Base-by-base conservation (phyloP, 441 rosid species). In the Manihot esculenta region DNA sequence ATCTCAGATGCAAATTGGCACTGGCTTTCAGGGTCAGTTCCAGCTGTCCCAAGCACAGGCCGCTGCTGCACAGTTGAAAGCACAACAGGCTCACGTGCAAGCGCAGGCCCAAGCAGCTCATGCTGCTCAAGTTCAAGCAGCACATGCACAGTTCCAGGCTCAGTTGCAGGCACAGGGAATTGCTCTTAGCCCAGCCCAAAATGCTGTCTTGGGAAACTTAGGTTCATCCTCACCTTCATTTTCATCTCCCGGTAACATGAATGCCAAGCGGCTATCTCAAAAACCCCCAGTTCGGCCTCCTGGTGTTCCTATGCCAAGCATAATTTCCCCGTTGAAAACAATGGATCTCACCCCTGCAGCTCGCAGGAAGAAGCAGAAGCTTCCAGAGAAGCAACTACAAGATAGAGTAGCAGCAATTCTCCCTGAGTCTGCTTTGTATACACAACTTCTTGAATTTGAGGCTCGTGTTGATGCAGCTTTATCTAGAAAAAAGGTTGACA, bases 401-500 rank as follows among this genome's bases (percentile, higher is more conserved):
- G 94, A 94, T n/a, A 84, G 90, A 64, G 94, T 92, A 66, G 97
- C 99, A 0, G 93, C 97, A 0, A 86, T 94, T 79, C 80, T 94
- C 49, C 99, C 99, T 0, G 98, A 94, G 82, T 94, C 99, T 72
- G 96, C 96, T 66, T 76, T 92, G 53, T 94, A 94, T 74, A 92
- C 98, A 5, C 99, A 91, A 83, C 88, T 94, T 75, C 96, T 94
- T 66, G 99, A 94, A 82, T 92, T 89, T 69, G 99, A 94, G 86
- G 76, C 93, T 27, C 87, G 92, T 47, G 90, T 92, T 3, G 99
- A 91, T 89, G 88, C 94, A 76, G 94, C 93, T 11, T 79, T 94
- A 63, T 72, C 86, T 30, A 86, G 97, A 72, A 94, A 94, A 92
- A 94, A 92, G 81, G 86, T 93, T 71, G 99, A 94, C 75, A 92